These are phyloP conservation scores for Phylloporus sp. DNA, from an alignment of 768 basidiomycete species.

Conservation along the genomic window DNA sequence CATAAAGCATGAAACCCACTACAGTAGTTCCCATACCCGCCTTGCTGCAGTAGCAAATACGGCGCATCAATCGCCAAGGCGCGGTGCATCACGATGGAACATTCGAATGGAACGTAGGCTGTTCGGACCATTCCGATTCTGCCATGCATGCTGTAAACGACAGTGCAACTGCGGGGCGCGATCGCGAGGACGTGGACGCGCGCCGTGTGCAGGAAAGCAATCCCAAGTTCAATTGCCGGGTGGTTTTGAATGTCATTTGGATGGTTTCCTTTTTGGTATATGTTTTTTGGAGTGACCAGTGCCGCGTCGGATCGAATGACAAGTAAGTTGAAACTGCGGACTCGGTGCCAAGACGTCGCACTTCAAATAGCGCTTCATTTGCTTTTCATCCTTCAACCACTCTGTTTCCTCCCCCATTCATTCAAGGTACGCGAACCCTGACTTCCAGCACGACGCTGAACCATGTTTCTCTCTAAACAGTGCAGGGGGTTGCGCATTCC, in stretches of 20 bases:
- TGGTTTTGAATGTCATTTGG: no score
- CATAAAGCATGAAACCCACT: no score
- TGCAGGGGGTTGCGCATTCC: constrained; percentile 7
- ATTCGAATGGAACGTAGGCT: constrained; percentile 22
- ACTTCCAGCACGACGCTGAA: not conserved
- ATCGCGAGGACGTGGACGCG: no score
- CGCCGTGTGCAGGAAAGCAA: no score
- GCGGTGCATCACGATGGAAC: constrained; percentile 18
- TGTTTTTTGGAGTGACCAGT: not conserved
- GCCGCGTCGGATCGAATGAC: no score
- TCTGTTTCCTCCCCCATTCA: not conserved
- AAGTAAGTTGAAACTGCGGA: not conserved
- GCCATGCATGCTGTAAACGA: no score
- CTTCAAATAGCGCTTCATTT: constrained; percentile 4
- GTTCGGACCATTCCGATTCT: constrained; percentile 18
- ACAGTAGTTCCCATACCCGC: no score
- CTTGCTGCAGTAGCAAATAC: no score
- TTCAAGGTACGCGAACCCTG: not conserved
- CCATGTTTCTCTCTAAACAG: not conserved
- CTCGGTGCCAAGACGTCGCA: not conserved
- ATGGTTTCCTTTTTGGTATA: constrained; percentile 9
- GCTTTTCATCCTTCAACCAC: not conserved
- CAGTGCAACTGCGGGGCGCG: not conserved
- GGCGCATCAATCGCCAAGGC: no score
- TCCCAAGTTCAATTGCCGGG: no score